Conservation (phyloP, 2,329 filamentous ascomycete species). For the Ceratocystis destructans region DNA sequence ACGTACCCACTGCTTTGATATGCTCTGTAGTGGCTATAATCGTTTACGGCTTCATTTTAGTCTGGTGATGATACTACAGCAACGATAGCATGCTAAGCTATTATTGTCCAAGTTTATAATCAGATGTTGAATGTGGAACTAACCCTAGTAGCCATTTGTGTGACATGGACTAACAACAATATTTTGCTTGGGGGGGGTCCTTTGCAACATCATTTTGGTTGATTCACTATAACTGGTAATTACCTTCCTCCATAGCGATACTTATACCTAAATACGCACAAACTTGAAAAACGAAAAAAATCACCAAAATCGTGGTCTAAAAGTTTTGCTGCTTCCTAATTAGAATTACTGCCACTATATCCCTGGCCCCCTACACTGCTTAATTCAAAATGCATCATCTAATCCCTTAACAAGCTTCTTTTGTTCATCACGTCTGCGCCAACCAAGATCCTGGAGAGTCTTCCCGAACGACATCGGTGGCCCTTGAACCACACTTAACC, state of each 20-base stretch:
- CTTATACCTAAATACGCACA: not conserved
- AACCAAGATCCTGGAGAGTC: no score
- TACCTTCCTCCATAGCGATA: not conserved
- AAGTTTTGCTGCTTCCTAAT: not conserved
- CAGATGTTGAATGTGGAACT: not conserved
- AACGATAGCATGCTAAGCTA: not conserved
- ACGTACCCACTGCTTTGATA: slow-evolving; percentile 1
- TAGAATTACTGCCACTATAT: no score
- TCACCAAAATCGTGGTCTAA: not conserved
- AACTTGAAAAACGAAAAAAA: not conserved
- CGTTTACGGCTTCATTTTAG: not conserved
- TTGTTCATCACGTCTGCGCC: no score
- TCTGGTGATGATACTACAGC: not conserved
- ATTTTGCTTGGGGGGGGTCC: no score
- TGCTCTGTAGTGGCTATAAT: not conserved
- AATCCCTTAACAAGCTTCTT: no score
- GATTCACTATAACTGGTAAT: no score
- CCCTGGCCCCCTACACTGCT: not conserved
- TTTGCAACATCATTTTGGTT: no score
- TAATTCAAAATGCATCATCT: not conserved
- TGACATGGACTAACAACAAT: no score
- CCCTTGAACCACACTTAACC: no score
- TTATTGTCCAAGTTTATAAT: not conserved
- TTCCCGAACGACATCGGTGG: no score
- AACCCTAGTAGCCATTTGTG: not conserved